A percentile compares a stretch with the other conserved stretches of the same genome.
Conservation (phyloP, 768 basidiomycete genomes). For the Xanthoconium stramineum region DNA sequence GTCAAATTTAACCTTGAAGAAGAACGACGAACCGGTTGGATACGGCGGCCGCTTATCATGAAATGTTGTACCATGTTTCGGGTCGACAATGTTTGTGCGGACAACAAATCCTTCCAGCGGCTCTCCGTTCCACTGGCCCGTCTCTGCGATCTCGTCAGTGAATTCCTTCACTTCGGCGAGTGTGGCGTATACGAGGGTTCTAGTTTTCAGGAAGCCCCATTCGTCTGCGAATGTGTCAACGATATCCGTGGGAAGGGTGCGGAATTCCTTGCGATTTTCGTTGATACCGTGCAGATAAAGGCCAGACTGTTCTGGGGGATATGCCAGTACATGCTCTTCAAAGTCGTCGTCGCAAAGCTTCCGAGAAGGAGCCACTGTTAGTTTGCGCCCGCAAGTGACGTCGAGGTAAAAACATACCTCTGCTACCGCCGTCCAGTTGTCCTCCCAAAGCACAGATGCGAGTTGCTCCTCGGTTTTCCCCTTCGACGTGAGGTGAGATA, state of each 20-base stretch:
- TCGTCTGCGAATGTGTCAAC: conserved; percentile 81
- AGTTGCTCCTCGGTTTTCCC: conserved; percentile 73
- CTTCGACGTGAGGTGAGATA: conserved; percentile 48
- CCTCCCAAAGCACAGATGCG: conserved; percentile 71
- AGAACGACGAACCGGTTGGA: conserved; percentile 77
- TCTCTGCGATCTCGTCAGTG: conserved; percentile 60
- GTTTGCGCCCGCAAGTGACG: background rate
- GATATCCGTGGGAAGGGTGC: conserved; percentile 60
- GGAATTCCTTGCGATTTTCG: conserved; percentile 58
- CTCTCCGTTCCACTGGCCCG: conserved; percentile 80
- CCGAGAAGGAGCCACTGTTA: background rate
- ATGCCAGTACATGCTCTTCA: conserved; percentile 93
- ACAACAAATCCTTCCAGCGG: conserved; percentile 94
- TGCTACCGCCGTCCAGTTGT: conserved; percentile 85
- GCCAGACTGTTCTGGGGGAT: conserved; percentile 78
- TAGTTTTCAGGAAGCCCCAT: conserved; percentile 90
- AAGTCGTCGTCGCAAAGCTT: conserved; percentile 97
- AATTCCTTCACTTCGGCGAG: conserved; percentile 70
- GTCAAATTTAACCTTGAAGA: conserved; percentile 99
- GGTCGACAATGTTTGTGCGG: conserved; percentile 59
- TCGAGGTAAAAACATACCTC: conserved; percentile 56
- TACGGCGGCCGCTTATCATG: conserved; percentile 57
- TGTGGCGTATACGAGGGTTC: conserved; percentile 48
- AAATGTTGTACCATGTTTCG: conserved; percentile 32
- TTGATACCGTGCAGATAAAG: conserved; percentile 94